A percentile compares a stretch with the other conserved stretches of the same genome.
phyloP scores from a whole-genome alignment of 2,329 filamentous ascomycete species.

The Talaromyces marneffei region DNA sequence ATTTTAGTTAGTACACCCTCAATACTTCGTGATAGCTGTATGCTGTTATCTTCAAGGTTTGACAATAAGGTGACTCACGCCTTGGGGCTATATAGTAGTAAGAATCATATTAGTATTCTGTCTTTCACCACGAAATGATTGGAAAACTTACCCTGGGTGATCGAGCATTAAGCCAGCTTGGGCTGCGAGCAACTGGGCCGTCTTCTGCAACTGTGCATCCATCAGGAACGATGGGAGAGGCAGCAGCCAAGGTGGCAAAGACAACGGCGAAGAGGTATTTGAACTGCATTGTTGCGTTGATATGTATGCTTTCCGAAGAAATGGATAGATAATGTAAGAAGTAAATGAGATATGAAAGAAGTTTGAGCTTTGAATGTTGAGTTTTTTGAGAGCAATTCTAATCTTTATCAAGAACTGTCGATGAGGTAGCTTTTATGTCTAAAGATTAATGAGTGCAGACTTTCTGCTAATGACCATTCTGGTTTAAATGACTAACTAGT shows the following conservation, averaged over 20 bases:
- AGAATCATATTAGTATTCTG: not conserved
- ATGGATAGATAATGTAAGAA: not conserved
- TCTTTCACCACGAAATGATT: not conserved
- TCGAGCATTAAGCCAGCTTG: not conserved
- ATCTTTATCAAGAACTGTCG: not conserved
- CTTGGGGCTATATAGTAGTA: not conserved
- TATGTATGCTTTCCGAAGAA: not conserved
- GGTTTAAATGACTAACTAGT: not conserved
- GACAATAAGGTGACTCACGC: not conserved
- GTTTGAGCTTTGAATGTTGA: not conserved
- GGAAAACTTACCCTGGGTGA: not conserved
- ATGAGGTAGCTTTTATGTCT: not conserved
- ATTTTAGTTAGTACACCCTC: not conserved
- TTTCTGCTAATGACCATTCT: not conserved
- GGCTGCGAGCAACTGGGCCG: not conserved
- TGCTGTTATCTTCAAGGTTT: not conserved
- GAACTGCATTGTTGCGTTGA: not conserved
- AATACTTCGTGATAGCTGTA: not conserved
- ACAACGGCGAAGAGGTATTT: not conserved
- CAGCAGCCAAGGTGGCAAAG: not conserved
- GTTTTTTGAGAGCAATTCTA: not conserved
- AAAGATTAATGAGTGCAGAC: not conserved
- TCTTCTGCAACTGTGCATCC: not conserved
- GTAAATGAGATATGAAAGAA: not conserved
- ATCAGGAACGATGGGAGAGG: not conserved